Conservation (phyloP, 83 land plant genomes). For the Picea engelmannii region DNA sequence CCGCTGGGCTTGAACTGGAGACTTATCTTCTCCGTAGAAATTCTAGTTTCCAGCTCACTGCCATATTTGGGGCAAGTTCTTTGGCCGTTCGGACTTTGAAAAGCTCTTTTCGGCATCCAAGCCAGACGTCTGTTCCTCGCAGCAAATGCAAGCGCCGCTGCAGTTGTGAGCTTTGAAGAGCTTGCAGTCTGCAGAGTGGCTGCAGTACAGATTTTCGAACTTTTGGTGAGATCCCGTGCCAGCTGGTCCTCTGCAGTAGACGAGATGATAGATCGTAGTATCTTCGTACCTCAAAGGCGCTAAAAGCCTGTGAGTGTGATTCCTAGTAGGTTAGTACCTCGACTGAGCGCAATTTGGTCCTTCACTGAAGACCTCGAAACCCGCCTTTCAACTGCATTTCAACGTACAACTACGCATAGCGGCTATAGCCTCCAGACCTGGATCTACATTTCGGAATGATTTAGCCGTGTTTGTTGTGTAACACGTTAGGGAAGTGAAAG, state of each 20-base stretch:
- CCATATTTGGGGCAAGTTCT: neutral
- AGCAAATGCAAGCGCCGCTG: neutral
- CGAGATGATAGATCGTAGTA: too few relatives aligned
- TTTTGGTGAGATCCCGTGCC: constrained; percentile 6
- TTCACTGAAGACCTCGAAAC: too few relatives aligned
- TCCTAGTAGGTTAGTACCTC: too few relatives aligned
- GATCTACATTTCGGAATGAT: too few relatives aligned
- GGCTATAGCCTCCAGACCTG: too few relatives aligned
- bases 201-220: neutral
- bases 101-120: neutral
- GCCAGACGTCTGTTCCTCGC: neutral
- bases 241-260: constrained; percentile 7
- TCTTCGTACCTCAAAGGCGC: too few relatives aligned
- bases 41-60: neutral
- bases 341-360: too few relatives aligned
- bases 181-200: neutral
- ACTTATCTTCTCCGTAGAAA: neutral
- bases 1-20: constrained; percentile 6
- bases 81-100: neutral
- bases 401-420: too few relatives aligned
- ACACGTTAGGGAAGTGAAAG: too few relatives aligned
- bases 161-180: constrained; percentile 8
- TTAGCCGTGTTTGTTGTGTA: too few relatives aligned
- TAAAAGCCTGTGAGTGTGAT: too few relatives aligned
- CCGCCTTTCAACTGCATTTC: too few relatives aligned